Base-by-base conservation (phyloP, 2,329 filamentous ascomycete species). In the Didymella segeticola region DNA sequence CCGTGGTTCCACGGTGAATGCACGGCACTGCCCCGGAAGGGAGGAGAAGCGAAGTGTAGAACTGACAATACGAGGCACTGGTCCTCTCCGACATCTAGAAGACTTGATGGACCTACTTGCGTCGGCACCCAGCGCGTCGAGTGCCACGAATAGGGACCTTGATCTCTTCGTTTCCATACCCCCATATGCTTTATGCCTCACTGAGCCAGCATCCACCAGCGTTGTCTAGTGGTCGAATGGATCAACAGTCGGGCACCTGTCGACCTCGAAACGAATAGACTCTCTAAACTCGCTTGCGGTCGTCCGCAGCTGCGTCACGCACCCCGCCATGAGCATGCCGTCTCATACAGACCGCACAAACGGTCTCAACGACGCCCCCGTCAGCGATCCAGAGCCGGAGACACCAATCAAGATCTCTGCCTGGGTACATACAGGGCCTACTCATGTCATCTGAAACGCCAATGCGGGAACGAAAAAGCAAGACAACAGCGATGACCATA, bases 21-120 rank as follows among this genome's bases (percentile, higher is more conserved):
- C 23, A 33, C 27, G 45, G 26, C 56, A 54, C 51, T 52, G 55
- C 50, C 43, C 62, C 58, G 58, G 54, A 53, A 64, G 65, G 36
- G 63, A 65, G 62, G 63, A 65, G 62, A 63, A 8, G 61, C 58
- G 60, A 62, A 52, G 30, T 53, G 26, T 53, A 58, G 7, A 20
- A 50, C 36, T 26, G 47, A 38, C 54, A 42, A 47, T 58, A 56
- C 33, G 48, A 55, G 55, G 58, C 61, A 60, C 38, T 56, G 59
- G 43, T 47, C 56, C 47, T 39, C 15, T 23, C 38, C 26, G 11
- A 49, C 22, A 30, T 33, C 29, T 10, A 11, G 33, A 20, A 19
- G 12, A 23, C 22, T 22, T 38, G 19, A 10, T 23, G 37, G 37
- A 15, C 11, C 19, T 23, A n/a, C 4, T 23, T 14, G 12, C 34